Evolutionary conservation across 495 filamentous ascomycete genomes (phyloP).

Genomic region (Xylaria longipes): DNA sequence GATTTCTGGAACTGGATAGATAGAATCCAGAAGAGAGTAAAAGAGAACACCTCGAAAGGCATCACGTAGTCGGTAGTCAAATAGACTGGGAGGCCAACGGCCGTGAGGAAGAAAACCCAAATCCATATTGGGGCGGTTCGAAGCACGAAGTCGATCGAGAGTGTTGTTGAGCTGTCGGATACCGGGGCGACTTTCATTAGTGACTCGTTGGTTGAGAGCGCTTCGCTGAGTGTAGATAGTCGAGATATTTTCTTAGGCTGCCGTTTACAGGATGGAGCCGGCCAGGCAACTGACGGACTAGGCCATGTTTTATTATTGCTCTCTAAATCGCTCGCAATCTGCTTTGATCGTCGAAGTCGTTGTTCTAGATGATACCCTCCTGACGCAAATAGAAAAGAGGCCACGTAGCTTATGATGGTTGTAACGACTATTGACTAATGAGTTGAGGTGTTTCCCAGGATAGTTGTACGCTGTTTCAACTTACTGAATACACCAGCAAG

Average conservation of each 20-base stretch:
- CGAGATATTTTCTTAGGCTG: constrained; percentile 18
- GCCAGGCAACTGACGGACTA: constrained; percentile 38
- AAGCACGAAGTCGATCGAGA: constrained; percentile 30
- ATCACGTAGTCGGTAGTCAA: constrained; percentile 32
- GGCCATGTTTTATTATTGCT: constrained; percentile 34
- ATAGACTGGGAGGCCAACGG: constrained; percentile 36
- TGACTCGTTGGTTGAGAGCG: constrained; percentile 21
- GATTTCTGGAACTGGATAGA: constrained; percentile 46
- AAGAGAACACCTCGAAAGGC: constrained; percentile 44
- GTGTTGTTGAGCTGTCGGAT: not conserved
- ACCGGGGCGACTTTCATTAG: constrained; percentile 10
- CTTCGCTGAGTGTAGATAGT: constrained; percentile 32
- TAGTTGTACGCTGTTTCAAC: not conserved
- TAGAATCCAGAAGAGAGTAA: constrained; percentile 49
- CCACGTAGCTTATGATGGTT: constrained; percentile 30
- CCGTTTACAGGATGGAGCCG: constrained; percentile 26
- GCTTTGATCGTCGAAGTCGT: constrained; percentile 28
- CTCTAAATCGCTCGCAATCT: constrained; percentile 29
- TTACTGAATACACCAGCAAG: constrained; percentile 50
- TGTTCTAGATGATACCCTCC: constrained; percentile 34
- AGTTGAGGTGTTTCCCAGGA: not conserved
- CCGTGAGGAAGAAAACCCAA: constrained; percentile 29
- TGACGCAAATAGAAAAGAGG: constrained; percentile 27
- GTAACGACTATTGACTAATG: constrained; percentile 32
- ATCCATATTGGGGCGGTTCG: constrained; percentile 39